A percentile compares a stretch with the other conserved stretches of the same genome.
phyloP scores from a whole-genome alignment of 805 yeast species.

The Komagataella ulmi region DNA sequence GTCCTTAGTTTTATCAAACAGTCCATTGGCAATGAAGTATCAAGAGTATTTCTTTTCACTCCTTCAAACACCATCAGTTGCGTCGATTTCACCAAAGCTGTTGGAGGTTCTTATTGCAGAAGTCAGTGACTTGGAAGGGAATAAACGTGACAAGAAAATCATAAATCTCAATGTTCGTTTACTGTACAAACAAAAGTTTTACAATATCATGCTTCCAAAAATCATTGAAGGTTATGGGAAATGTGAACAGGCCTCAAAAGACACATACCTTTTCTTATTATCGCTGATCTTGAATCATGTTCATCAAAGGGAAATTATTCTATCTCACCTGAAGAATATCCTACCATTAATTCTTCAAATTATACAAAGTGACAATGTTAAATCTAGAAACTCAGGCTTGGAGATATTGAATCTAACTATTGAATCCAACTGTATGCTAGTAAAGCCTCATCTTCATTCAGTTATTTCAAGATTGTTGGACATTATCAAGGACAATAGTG shows the following conservation, averaged over 20 bases:
- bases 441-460: constrained; percentile 39
- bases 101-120: constrained; percentile 60
- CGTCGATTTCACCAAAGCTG: constrained; percentile 33
- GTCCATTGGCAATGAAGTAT: constrained; percentile 20
- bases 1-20: constrained; percentile 50
- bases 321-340: constrained; percentile 48
- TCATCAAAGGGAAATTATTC: constrained; percentile 39
- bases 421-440: constrained; percentile 37
- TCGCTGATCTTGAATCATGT: constrained; percentile 56
- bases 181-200: constrained; percentile 73
- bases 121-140: constrained; percentile 40
- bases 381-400: constrained; percentile 12
- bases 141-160: constrained; percentile 14
- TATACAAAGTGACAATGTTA: constrained; percentile 14
- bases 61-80: constrained; percentile 18
- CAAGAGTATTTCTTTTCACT: constrained; percentile 21
- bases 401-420: constrained; percentile 21
- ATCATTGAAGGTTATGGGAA: constrained; percentile 34
- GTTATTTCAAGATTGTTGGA: constrained; percentile 42
- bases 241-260: constrained; percentile 5
- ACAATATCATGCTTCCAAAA: constrained; percentile 43
- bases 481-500: constrained; percentile 12
- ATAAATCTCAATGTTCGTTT: constrained; percentile 46
- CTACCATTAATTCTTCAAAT: constrained; percentile 66
- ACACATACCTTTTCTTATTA: constrained; percentile 50